Evolutionary conservation across 257 asterid species (phyloP), one percentile per base, ranked within the genome.

Genomic region (Rauvolfia tetraphylla): DNA sequence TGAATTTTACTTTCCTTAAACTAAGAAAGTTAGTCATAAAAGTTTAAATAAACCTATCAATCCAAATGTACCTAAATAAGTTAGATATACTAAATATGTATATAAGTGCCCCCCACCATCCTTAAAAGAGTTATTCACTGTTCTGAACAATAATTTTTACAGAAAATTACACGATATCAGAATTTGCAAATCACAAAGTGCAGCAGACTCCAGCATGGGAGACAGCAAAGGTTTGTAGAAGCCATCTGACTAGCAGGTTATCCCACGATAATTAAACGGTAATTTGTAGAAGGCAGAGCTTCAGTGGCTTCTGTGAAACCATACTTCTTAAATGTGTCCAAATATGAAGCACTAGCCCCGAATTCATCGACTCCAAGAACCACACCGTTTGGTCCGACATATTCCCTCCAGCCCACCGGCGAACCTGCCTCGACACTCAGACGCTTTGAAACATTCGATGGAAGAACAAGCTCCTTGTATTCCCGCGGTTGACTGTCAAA

Each of bases 281-380:
- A n/a, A n/a, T n/a, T n/a, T n/a, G n/a, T n/a, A n/a, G n/a, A n/a
- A n/a, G n/a, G n/a, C n/a, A n/a, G n/a, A n/a, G n/a, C n/a, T n/a
- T n/a, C n/a, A n/a, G n/a, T n/a, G n/a, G n/a, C 89, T 74, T 78
- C 83, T 0, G 89, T 87, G 73, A 87, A 87, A 71, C 91, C 91
- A 68, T 51, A 85, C 75, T 83, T 86, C 54, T 84, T 71, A 49
- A 84, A 80, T 23, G 84, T 80, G 68, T 86, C 84, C 80, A 83
- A 76, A 77, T 82, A 82, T 1, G 84, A 83, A 42, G 85, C 89
- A 70, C 91, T 87, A 33, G 85, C 86, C 8, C 92, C 90, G 51
- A 88, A 88, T 0, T 81, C 84, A 36, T 86, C 86, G 17, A 88
- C 83, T 1, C 86, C 90, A 33, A 88, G 68, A 54, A 81, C 54